These are phyloP conservation scores for Blastomyces emzantsi DNA, from an alignment of 2,329 filamentous ascomycete genomes.

Conservation along the genomic window DNA sequence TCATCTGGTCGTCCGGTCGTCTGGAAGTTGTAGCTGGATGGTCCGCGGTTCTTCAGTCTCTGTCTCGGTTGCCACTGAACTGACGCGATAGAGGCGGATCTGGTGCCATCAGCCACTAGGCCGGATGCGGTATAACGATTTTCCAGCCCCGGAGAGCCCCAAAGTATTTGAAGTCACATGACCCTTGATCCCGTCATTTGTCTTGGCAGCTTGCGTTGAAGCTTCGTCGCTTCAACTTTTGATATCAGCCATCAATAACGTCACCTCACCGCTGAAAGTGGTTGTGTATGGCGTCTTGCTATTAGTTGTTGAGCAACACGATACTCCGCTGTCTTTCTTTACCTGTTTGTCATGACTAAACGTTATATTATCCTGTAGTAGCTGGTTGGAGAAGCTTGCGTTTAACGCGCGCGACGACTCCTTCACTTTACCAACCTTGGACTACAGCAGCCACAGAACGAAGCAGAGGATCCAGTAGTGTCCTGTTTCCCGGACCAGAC, in stretches of 20 bases:
- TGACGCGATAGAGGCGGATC: slow-evolving; percentile 11
- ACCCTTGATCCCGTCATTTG: neutral
- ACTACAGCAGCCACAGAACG: neutral
- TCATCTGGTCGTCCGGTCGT: too few relatives aligned
- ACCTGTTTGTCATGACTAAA: too few relatives aligned
- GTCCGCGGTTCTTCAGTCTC: too few relatives aligned
- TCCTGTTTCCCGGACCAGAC: neutral
- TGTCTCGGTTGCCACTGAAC: slow-evolving; percentile 1
- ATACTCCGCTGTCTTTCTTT: too few relatives aligned
- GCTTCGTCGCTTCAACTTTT: neutral
- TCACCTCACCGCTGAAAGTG: too few relatives aligned
- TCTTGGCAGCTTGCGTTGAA: too few relatives aligned
- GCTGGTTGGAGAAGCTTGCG: neutral
- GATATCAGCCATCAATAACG: neutral
- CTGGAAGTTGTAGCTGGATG: neutral
- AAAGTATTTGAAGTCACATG: neutral
- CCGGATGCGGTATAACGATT: neutral
- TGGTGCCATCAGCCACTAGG: slow-evolving; percentile 10
- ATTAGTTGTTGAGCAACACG: too few relatives aligned
- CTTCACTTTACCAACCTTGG: neutral
- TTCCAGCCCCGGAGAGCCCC: too few relatives aligned
- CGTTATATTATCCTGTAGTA: neutral
- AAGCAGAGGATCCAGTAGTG: neutral
- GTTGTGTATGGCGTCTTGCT: too few relatives aligned
- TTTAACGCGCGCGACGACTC: too few relatives aligned